Percentiles rank a stretch among this genome's conserved stretches.
Conservation (phyloP, 148 eudicot genomes). For the Camellia sinensis region DNA sequence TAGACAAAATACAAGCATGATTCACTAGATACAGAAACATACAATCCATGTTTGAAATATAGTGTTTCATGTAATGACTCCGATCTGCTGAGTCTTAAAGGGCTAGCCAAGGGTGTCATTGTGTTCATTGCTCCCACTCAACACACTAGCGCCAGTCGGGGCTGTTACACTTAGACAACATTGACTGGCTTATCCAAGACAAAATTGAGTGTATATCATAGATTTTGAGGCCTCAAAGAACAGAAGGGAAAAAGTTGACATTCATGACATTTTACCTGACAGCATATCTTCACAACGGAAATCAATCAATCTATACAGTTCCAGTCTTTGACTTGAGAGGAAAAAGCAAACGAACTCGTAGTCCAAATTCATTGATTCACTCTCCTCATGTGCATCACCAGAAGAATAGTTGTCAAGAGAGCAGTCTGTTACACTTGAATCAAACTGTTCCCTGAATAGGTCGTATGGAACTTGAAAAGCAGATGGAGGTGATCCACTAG, state of each 20-base stretch:
- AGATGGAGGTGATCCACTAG: conserved; percentile 81
- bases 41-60: not conserved
- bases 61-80: not conserved
- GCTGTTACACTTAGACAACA: not conserved
- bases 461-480: conserved; percentile 83
- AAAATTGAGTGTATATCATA: not conserved
- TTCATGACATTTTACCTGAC: conserved; percentile 49
- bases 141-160: not conserved
- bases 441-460: conserved; percentile 55
- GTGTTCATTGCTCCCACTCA: not conserved
- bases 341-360: conserved; percentile 82
- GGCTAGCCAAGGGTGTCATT: not conserved
- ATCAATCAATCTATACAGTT: conserved; percentile 85
- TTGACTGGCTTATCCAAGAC: not conserved
- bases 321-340: conserved; percentile 70
- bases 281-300: conserved; percentile 94
- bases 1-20: not conserved
- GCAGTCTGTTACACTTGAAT: conserved; percentile 31
- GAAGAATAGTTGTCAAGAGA: conserved; percentile 21
- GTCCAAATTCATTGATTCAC: conserved; percentile 55
- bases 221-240: conserved; percentile 7
- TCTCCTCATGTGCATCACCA: conserved; percentile 32
- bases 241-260: conserved; percentile 2
- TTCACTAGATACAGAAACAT: not conserved
- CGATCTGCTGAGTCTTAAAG: not conserved